Evolutionary conservation across 1,284 basidiomycete genomes (phyloP).

Genomic region (Cryptococcus sp.): DNA sequence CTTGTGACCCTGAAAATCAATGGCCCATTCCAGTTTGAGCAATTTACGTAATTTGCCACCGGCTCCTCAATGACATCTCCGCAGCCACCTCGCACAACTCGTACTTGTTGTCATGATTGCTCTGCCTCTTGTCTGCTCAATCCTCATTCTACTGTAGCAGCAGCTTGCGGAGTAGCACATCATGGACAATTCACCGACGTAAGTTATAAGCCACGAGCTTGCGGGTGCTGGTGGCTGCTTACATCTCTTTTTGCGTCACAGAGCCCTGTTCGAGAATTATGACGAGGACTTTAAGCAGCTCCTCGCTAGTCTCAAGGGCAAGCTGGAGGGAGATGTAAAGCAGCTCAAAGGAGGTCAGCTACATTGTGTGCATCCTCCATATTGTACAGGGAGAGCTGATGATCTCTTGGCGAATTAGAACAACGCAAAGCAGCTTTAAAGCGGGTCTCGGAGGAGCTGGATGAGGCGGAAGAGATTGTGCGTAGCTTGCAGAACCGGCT

Average conservation of each 20-base stretch:
- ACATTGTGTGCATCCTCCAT: not conserved
- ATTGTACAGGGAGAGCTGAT: conserved; percentile 4
- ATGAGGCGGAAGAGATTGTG: conserved; percentile 98
- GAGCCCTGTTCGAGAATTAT: conserved; percentile 54
- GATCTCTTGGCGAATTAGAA: conserved; percentile 58
- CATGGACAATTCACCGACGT: conserved; percentile 55
- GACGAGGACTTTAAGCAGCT: conserved; percentile 54
- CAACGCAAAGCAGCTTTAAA: conserved; percentile 79
- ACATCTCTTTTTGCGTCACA: conserved; percentile 5
- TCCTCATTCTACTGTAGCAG: too few relatives aligned
- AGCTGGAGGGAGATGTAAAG: conserved; percentile 51
- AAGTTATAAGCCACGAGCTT: conserved; percentile 8
- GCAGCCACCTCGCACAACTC: not conserved
- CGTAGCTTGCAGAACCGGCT: conserved; percentile 23
- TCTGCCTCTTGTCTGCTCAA: not conserved
- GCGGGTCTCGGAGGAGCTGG: conserved; percentile 89
- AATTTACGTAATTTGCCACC: not conserved
- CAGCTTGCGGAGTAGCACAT: too few relatives aligned
- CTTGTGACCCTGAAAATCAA: not conserved
- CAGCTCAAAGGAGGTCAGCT: conserved; percentile 49
- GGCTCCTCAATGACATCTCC: not conserved
- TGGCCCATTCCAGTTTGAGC: not conserved
- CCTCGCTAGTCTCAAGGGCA: conserved; percentile 43
- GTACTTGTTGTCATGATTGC: not conserved
- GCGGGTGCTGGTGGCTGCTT: too few relatives aligned